Evolutionary conservation across 306 rosid genomes (phyloP), one percentile per base, ranked within the genome.

Genomic region (Lablab purpureus): DNA sequence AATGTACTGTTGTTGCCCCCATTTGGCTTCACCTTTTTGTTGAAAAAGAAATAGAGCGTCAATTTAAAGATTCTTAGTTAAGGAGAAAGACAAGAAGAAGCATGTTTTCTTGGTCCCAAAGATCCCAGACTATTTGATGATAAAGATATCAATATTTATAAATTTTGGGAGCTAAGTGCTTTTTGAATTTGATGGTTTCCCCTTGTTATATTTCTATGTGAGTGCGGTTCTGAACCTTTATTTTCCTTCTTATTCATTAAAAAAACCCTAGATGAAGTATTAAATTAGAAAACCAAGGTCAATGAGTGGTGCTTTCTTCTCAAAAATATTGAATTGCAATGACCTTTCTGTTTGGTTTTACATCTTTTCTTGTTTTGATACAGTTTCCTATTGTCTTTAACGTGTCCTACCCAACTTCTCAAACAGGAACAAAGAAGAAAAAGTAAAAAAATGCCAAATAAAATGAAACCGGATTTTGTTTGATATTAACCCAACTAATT

Each of bases 61-160:
- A 90, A 87, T 79, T 91, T 79, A 62, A 67, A 89, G 93, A 96
- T 89, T 91, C 98, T 77, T 43, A 22, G 83, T 52, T 71, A 80
- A 63, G 83, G 92, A 85, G 87, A 84, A 87, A 80, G 96, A 91
- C 97, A 96, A 93, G 79, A 69, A 90, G 97, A 95, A 86, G 71
- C 89, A 69, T 88, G 91, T 73, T 81, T 80, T 84, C 79, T 85
- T 87, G 28, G 72, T 66, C 84, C 68, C 63, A 88, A 88, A 88
- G 84, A 89, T 86, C 84, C 54, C 84, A 86, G 84, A 84, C 87
- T 76, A 82, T 87, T 88, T 72, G 86, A 47, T 71, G 85, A 83
- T 74, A 81, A 75, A 75, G 82, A 89, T 77, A 85, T 63, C 80
- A 79, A 78, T 77, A 80, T 75, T 85, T 81, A 72, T 78, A 74